Evolutionary conservation across 768 basidiomycete genomes (phyloP), one percentile per base, ranked within the genome.

Genomic region (Naganishia kalamii): DNA sequence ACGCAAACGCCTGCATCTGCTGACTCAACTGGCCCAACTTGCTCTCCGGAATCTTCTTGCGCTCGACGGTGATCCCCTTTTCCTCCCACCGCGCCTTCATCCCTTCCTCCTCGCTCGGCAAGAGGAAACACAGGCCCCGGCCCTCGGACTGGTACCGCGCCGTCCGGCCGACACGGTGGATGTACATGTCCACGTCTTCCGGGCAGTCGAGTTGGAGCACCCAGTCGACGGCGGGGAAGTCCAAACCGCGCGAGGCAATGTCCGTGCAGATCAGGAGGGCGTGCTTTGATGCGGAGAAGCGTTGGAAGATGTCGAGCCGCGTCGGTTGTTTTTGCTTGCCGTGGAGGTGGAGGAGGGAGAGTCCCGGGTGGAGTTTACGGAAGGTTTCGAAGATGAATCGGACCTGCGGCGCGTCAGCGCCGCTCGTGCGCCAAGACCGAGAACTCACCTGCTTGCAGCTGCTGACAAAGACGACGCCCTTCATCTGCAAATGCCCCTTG

Each of bases 171-270:
- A 99, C 93, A 32, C 94, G 86, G 76, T 99, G 94, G 43, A 99
- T 91, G 76, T 99, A 97, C 12, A 92, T 99, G 51, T 96, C 92
- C 5, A 88, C 91, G 72, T 99, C 94, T 79, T 99, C 94, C 0
- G 94, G 94, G 2, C 90, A 90, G 77, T 99, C 94, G 13, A 92
- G 80, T 75, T 99, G 94, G 30, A 99, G 75, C 1, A 99, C 94
- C 94, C 94, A 98, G 77, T 96, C 90, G 23, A 99, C 87, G 0
- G 89, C 84, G 4, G 96, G 94, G 79, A 99, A 99, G 79, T 99
- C 94, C 63, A 98, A 81, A 0, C 94, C 94, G 65, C 94, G 86
- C 4, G 94, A 91, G 37, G 94, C 94, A 66, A 99, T 88, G 74
- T 99, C 94, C 12, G 94, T 99, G 19, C 93, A 92, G 71, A 99